Conservation (phyloP, 1,284 basidiomycete species). For the Apiotrichum porosum region DNA sequence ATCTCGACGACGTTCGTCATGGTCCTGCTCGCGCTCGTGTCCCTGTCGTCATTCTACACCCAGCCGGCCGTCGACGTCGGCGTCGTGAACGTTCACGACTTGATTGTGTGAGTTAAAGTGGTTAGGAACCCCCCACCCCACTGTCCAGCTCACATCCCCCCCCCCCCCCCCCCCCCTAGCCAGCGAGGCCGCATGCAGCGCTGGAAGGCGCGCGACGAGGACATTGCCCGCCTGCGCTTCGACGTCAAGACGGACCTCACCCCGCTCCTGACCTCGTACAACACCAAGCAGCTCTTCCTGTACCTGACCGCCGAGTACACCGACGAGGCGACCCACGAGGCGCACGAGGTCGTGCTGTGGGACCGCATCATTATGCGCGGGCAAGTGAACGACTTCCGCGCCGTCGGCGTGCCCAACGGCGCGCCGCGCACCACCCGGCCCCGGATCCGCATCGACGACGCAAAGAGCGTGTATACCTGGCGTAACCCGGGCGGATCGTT, state of each 20-base stretch:
- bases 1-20: slow-evolving; percentile 47
- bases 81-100: slow-evolving; percentile 38
- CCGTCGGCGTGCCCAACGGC: slow-evolving; percentile 22
- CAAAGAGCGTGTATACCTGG: slow-evolving; percentile 44
- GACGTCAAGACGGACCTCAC: slow-evolving; percentile 46
- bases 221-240: slow-evolving; percentile 45
- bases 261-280: slow-evolving; percentile 47
- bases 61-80: slow-evolving; percentile 34
- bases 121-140: too few species aligned
- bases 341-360: slow-evolving; percentile 49
- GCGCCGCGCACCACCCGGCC: background rate
- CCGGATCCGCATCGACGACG: slow-evolving; percentile 37
- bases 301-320: slow-evolving; percentile 46
- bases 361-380: slow-evolving; percentile 45
- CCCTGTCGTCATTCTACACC: slow-evolving; percentile 37
- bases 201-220: slow-evolving; percentile 40
- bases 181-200: slow-evolving; percentile 33
- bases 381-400: slow-evolving; percentile 36
- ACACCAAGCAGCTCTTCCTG: slow-evolving; percentile 51
- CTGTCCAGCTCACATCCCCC: too few species aligned
- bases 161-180: slow-evolving; percentile 12
- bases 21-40: slow-evolving; percentile 45
- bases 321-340: slow-evolving; percentile 20
- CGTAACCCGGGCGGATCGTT: slow-evolving; percentile 42
- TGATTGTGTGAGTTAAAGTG: slow-evolving; percentile 38